Evolutionary conservation across 805 yeast genomes (phyloP), one percentile per base, ranked within the genome.

Genomic region (Nakazawaea ambrosiae): DNA sequence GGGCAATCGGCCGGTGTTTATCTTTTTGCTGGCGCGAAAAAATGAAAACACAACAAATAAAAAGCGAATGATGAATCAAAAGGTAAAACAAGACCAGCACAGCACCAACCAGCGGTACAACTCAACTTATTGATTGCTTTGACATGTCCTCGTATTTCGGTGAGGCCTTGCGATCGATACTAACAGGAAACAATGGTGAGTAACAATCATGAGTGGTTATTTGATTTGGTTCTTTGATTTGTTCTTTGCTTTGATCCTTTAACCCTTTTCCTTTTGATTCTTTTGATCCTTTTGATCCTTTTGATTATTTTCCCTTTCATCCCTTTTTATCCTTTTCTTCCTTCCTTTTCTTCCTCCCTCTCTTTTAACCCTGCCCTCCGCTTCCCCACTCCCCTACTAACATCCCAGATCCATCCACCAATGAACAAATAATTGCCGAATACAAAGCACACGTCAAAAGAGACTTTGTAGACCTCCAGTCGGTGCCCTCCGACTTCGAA

Each of bases 381-480:
- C 9, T 15, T 8, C 20, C 18, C 20, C 31, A 8, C n/a, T 26
- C n/a, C 4, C n/a, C 4, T 31, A 22, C 34, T 29, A 36, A 20
- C 29, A 6, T 11, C 12, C 26, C 15, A 31, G 36, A 31, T 20
- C 6, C 27, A 4, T 14, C 10, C 9, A 14, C 14, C 29, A 37
- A 37, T n/a, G 33, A 32, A 17, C 36, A 37, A 18, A 28, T 29
- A 4, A 28, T 37, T 5, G 11, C 24, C 3, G 59, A 60, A 17
- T 60, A 75, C 40, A 76, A 77, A 43, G 63, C 74, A 0, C 74
- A 66, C 45, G 73, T 77, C 40, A 77, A 77, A 44, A 58, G 72
- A 35, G 79, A 73, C 33, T 58, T 67, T 41, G 77, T 77, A 24
- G 70, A 74, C 37, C 46, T 74, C n/a, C 34, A 55, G 1, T 62